Percentiles rank a stretch among this genome's conserved stretches.
Conservation (phyloP, 305 asterid species). For the Solanum hybrid region DNA sequence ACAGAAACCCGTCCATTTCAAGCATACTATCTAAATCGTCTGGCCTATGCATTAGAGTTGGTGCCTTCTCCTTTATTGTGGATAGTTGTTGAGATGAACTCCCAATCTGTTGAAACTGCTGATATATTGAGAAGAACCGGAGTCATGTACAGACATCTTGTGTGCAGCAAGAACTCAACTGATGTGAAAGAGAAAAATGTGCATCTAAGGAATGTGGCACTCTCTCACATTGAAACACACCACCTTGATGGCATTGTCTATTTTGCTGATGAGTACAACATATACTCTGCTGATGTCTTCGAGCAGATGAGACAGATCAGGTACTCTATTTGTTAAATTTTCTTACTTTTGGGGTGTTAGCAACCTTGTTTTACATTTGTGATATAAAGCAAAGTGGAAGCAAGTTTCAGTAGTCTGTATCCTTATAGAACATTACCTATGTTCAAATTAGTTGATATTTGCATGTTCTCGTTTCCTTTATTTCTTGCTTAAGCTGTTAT, state of each 20-base stretch:
- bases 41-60: constrained; percentile 43
- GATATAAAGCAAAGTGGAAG: neutral
- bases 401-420: neutral
- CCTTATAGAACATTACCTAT: neutral
- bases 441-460: neutral
- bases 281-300: constrained; percentile 45
- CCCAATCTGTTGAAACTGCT: constrained; percentile 53
- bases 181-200: constrained; percentile 28
- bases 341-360: neutral
- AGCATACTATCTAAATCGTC: constrained; percentile 45
- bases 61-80: constrained; percentile 59
- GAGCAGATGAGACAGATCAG: constrained; percentile 69
- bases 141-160: constrained; percentile 60
- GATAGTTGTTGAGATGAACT: constrained; percentile 72
- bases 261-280: constrained; percentile 62
- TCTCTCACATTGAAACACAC: constrained; percentile 62
- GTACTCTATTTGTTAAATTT: constrained; percentile 24
- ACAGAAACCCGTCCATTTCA: constrained; percentile 38
- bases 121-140: constrained; percentile 62
- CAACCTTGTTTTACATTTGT: neutral
- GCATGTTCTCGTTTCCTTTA: neutral
- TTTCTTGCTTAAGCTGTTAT: neutral
- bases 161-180: constrained; percentile 34
- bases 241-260: constrained; percentile 67
- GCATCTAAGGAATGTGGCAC: constrained; percentile 50